phyloP scores from a whole-genome alignment of 257 asterid species.

The Salvia rosmarinus region DNA sequence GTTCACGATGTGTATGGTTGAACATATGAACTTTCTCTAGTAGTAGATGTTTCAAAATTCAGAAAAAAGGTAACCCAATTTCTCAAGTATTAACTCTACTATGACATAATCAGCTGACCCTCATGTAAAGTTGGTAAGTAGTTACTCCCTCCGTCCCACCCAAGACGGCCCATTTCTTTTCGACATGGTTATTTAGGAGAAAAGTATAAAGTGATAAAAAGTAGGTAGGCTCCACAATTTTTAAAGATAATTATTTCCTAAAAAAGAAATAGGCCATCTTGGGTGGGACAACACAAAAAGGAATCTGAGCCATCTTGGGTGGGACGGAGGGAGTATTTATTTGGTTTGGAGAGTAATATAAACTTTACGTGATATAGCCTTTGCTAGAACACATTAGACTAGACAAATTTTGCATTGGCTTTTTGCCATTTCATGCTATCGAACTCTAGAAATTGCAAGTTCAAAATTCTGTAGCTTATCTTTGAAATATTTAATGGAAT shows the following conservation, averaged over 20 bases:
- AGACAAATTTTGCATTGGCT: neutral
- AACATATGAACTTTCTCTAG: slow-evolving; percentile 12
- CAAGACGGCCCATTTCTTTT: too few species aligned
- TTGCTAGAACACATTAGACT: neutral
- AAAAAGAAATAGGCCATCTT: too few species aligned
- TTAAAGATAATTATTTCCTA: too few species aligned
- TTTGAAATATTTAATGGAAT: neutral
- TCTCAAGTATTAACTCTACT: neutral
- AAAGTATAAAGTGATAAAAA: too few species aligned
- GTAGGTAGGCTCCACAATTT: too few species aligned
- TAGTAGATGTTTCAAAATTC: neutral
- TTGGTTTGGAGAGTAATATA: neutral
- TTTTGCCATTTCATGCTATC: slow-evolving; percentile 5
- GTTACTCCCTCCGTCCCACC: too few species aligned
- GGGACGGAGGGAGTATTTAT: neutral
- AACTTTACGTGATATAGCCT: neutral
- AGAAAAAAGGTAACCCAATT: neutral
- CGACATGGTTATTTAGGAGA: too few species aligned
- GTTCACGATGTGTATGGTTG: neutral
- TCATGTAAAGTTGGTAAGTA: neutral
- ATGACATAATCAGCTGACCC: neutral
- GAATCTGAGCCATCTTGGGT: too few species aligned
- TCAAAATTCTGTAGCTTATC: neutral
- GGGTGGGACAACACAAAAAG: too few species aligned
- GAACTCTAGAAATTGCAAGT: too few species aligned